phyloP scores from a whole-genome alignment of 768 basidiomycete species.

The Agaricus bisporus region DNA sequence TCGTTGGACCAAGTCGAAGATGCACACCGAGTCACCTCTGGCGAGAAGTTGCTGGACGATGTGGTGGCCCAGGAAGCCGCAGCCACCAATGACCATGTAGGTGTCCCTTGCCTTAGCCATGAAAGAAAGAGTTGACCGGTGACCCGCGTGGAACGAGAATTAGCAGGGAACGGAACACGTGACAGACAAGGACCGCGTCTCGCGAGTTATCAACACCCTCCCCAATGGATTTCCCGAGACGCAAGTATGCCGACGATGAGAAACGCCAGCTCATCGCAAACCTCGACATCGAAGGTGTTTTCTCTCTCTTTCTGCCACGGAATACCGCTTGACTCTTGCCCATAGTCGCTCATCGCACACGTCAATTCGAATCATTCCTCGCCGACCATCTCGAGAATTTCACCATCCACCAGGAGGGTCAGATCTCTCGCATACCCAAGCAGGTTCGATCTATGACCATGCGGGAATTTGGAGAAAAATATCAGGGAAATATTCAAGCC shows the following conservation, averaged over 20 bases:
- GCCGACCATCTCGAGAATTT: constrained; percentile 70
- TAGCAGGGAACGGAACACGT: constrained; percentile 25
- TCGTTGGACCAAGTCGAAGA: constrained; percentile 90
- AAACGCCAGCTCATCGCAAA: constrained; percentile 72
- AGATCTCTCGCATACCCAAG: constrained; percentile 68
- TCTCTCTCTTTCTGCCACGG: background rate
- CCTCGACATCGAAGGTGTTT: constrained; percentile 72
- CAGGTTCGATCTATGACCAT: constrained; percentile 67
- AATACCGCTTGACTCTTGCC: constrained; percentile 7
- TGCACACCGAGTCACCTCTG: constrained; percentile 74
- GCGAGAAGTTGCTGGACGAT: constrained; percentile 82
- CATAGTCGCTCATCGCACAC: constrained; percentile 66
- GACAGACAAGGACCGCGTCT: constrained; percentile 20
- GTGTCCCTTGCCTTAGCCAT: constrained; percentile 44
- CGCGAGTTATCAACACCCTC: constrained; percentile 4
- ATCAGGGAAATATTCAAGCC: constrained; percentile 68
- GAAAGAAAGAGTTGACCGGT: background rate
- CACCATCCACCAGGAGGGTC: constrained; percentile 67
- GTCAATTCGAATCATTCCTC: constrained; percentile 73
- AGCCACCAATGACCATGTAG: constrained; percentile 92
- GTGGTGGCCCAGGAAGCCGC: constrained; percentile 86
- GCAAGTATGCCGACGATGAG: constrained; percentile 54
- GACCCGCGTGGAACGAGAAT: constrained; percentile 12
- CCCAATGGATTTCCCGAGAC: constrained; percentile 26
- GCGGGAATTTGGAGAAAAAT: constrained; percentile 74